Evolutionary conservation across 208 protist genomes (phyloP).

Genomic region (Paratrypanosoma confusum): DNA sequence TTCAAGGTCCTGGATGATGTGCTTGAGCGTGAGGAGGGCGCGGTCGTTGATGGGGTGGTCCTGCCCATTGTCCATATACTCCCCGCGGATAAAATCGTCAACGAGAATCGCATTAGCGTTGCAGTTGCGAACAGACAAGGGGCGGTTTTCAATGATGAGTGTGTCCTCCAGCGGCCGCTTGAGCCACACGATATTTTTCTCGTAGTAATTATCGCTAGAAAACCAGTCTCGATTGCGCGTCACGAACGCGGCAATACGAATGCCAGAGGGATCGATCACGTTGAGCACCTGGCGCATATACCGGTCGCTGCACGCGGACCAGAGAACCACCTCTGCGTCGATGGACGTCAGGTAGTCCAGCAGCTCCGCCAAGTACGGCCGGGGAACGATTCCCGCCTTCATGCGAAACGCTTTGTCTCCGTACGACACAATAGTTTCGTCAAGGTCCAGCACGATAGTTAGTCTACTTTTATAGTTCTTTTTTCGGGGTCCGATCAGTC

Average conservation of each 20-base stretch:
- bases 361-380: conserved; percentile 76
- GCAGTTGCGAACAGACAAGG: conserved; percentile 73
- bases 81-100: conserved; percentile 81
- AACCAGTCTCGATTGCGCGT: conserved; percentile 62
- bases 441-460: conserved; percentile 79
- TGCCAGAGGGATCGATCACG: conserved; percentile 68
- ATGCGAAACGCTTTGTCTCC: conserved; percentile 85
- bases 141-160: conserved; percentile 79
- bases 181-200: conserved; percentile 81
- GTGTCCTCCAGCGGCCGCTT: conserved; percentile 68
- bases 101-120: conserved; percentile 82
- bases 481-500: conserved; percentile 72
- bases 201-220: conserved; percentile 75
- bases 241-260: conserved; percentile 72
- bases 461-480: conserved; percentile 70
- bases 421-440: conserved; percentile 85
- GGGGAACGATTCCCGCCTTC: conserved; percentile 63
- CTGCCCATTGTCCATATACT: conserved; percentile 84
- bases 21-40: conserved; percentile 53
- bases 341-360: conserved; percentile 78
- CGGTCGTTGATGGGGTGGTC: conserved; percentile 73
- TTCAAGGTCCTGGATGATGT: conserved; percentile 68
- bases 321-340: conserved; percentile 84
- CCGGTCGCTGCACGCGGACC: conserved; percentile 72
- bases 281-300: conserved; percentile 81